These are phyloP conservation scores for Pezicula neosporulosa DNA, from an alignment of 2,329 filamentous ascomycete species.

Conservation along the genomic window DNA sequence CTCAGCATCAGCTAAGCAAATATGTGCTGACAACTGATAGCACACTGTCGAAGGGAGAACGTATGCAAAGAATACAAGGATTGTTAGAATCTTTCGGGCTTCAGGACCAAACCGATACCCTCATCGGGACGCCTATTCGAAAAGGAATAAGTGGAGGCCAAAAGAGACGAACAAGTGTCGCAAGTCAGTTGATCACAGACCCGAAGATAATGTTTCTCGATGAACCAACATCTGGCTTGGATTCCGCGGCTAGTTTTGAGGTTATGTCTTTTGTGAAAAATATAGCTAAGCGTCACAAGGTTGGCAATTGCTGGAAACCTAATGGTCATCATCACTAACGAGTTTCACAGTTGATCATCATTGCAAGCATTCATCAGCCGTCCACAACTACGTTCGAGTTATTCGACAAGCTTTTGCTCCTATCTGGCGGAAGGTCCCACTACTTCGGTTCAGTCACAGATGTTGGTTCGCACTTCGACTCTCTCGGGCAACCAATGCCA, in stretches of 20 bases:
- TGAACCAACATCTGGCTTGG: conserved; percentile 80
- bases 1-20: not conserved
- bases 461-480: conserved; percentile 61
- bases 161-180: conserved; percentile 76
- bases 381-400: conserved; percentile 75
- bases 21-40: conserved; percentile 17
- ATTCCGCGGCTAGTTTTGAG: conserved; percentile 73
- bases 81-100: conserved; percentile 74
- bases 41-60: conserved; percentile 46
- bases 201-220: conserved; percentile 81
- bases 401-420: conserved; percentile 74
- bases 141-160: conserved; percentile 85
- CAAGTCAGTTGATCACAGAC: conserved; percentile 75
- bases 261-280: conserved; percentile 68
- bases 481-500: conserved; percentile 60
- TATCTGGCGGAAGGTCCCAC: conserved; percentile 67
- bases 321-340: conserved; percentile 17
- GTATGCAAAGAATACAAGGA: conserved; percentile 58
- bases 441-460: conserved; percentile 65
- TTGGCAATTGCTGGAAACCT: conserved; percentile 30
- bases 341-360: conserved; percentile 60
- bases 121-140: conserved; percentile 78
- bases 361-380: conserved; percentile 83
- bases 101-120: conserved; percentile 60
- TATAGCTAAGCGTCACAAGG: conserved; percentile 63